Percentiles rank a stretch among this genome's conserved stretches.
Evolutionary conservation across 2,329 filamentous ascomycete species (phyloP).

Genomic region (Colletotrichum echinochloae): DNA sequence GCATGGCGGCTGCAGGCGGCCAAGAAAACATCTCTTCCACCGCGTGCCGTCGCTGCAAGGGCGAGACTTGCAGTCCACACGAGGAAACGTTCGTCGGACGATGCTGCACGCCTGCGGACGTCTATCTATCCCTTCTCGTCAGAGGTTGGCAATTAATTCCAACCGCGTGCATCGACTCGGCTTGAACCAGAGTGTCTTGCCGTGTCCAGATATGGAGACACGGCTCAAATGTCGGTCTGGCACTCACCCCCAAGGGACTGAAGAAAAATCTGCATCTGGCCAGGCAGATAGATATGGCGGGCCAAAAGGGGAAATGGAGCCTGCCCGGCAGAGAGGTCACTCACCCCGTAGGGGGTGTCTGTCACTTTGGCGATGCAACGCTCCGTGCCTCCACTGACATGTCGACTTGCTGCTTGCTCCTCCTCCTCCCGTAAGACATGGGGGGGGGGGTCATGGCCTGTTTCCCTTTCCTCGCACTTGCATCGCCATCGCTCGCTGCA

Average conservation of each 20-base stretch:
- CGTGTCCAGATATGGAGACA: slow-evolving; percentile 22
- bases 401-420: slow-evolving; percentile 12
- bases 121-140: slow-evolving; percentile 2
- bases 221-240: slow-evolving; percentile 39
- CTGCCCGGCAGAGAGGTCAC: slow-evolving; percentile 8
- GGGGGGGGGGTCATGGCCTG: slow-evolving; percentile 9
- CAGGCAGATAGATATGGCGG: slow-evolving; percentile 21
- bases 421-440: slow-evolving; percentile 17
- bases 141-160: slow-evolving; percentile 2
- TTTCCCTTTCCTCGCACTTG: slow-evolving; percentile 24
- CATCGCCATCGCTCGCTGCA: slow-evolving; percentile 33
- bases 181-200: slow-evolving; percentile 2
- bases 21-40: slow-evolving; percentile 37
- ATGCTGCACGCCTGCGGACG: neutral
- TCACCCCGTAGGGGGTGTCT: slow-evolving; percentile 26
- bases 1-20: slow-evolving; percentile 35
- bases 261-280: slow-evolving; percentile 17
- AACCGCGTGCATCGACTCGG: slow-evolving; percentile 1
- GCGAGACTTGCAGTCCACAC: slow-evolving; percentile 23
- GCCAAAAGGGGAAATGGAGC: slow-evolving; percentile 16
- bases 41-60: slow-evolving; percentile 37
- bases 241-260: neutral
- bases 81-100: slow-evolving; percentile 14
- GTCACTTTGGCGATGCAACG: slow-evolving; percentile 38
- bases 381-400: slow-evolving; percentile 34